Conservation (phyloP, 2,329 filamentous ascomycete species). For the Cercospora zeae-maydis region DNA sequence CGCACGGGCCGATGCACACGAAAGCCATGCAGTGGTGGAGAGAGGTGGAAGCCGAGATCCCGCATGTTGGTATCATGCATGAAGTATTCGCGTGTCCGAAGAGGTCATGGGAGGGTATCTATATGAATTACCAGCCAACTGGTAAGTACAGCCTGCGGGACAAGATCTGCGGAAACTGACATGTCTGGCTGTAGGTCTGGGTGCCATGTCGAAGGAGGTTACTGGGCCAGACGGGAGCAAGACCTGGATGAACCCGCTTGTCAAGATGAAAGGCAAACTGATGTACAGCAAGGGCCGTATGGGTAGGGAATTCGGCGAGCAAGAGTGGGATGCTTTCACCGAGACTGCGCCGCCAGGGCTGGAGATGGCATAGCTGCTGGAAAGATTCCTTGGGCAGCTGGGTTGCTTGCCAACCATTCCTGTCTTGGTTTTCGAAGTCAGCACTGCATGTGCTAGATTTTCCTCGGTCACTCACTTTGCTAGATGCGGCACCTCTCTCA, state of each 20-base stretch:
- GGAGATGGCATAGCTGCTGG: background rate
- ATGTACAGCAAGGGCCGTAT: constrained; percentile 20
- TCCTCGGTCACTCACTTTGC: background rate
- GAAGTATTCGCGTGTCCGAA: constrained; percentile 17
- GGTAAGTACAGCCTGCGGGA: background rate
- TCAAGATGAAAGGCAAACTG: constrained; percentile 14
- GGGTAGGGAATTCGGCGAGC: constrained; percentile 3
- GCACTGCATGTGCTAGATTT: background rate
- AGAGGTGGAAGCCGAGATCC: background rate
- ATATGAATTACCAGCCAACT: constrained; percentile 16
- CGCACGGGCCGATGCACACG: constrained; percentile 17
- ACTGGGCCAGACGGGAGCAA: constrained; percentile 10
- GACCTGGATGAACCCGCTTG: constrained; percentile 16
- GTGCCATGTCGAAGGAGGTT: constrained; percentile 16
- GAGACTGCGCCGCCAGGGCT: background rate
- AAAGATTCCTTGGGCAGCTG: background rate
- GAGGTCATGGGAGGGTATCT: constrained; percentile 17
- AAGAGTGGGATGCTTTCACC: constrained; percentile 7
- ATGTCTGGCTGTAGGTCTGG: background rate
- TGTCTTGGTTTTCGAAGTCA: background rate
- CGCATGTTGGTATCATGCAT: constrained; percentile 19
- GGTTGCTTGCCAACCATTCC: background rate
- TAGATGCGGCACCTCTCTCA: background rate
- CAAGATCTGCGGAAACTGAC: background rate
- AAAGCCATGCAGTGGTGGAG: constrained; percentile 20